Evolutionary conservation across 2,329 filamentous ascomycete species (phyloP), one percentile per base, ranked within the genome.

Genomic region (Camillea tinctor): DNA sequence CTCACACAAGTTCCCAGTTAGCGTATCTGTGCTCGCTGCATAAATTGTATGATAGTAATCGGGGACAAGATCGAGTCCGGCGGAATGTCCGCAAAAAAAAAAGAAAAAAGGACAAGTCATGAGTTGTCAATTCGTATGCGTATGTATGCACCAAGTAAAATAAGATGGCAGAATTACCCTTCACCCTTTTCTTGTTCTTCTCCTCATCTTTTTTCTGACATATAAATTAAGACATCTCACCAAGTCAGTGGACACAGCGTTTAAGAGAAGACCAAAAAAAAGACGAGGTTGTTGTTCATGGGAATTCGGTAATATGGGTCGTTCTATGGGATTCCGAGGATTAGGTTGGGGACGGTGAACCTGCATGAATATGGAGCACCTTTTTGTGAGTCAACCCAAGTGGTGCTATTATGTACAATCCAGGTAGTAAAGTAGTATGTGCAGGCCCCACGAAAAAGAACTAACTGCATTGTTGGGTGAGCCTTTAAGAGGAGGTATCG

Each of bases 331-430:
- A 59, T 62, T 59, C 24, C 55, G 53, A 60, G 60, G 61, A 54
- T 55, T 62, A 58, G 64, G 61, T 56, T 57, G 60, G 58, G 64
- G 60, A 21, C 49, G 19, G 49, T 21, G 49, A 50, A 64, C 64
- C 64, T 66, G 64, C 64, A 66, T 66, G 64, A 66, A 62, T 50
- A 62, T 60, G 61, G 57, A 55, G 63, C 59, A 36, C 55, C n/a
- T n/a, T n/a, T n/a, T 21, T 50, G 60, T 66, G 64, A 66, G 61
- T 66, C 64, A 54, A 26, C 30, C 21, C 15, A 21, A 44, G 15
- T 20, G 24, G 20, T 13, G 52, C 22, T 26, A 53, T 17, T n/a
- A n/a, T n/a, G n/a, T n/a, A n/a, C n/a, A n/a, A n/a, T n/a, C n/a
- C n/a, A n/a, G n/a, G 8, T 53, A 24, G 4, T 52, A 30, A n/a